Conservation (phyloP, 257 asterid genomes). For the Solanum etuberosum region DNA sequence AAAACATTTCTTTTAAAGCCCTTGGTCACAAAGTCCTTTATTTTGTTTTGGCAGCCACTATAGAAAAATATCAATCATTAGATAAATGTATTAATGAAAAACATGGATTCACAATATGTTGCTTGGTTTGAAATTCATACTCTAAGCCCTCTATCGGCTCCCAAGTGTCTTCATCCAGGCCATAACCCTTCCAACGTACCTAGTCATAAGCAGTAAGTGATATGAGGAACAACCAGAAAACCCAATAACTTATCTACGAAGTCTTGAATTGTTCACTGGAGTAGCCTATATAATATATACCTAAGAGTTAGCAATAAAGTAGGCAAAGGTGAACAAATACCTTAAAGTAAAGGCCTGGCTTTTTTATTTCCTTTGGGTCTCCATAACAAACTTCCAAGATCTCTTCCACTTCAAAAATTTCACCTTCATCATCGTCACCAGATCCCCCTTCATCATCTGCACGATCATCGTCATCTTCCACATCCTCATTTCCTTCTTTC, state of each 20-base stretch:
- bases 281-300: not conserved
- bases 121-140: constrained; percentile 13
- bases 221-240: not conserved
- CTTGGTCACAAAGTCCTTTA: constrained; percentile 41
- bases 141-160: constrained; percentile 67
- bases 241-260: not conserved
- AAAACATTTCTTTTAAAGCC: constrained; percentile 38
- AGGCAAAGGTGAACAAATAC: constrained; percentile 17
- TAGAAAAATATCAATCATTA: not conserved
- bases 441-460: constrained; percentile 13
- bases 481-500: not conserved
- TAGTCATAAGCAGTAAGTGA: constrained; percentile 1
- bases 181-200: constrained; percentile 82
- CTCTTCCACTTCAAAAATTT: constrained; percentile 48
- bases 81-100: not conserved
- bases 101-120: not conserved
- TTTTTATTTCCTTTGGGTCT: constrained; percentile 24
- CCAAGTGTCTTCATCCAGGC: constrained; percentile 65
- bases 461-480: not conserved
- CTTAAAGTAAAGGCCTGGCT: constrained; percentile 42
- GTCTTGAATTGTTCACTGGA: not conserved
- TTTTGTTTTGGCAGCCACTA: constrained; percentile 54
- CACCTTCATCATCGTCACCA: constrained; percentile 17
- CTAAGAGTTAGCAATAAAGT: not conserved
- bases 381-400: constrained; percentile 50